Conservation (phyloP, 1,139 yeast genomes). For the Sugiyamaella novakii region DNA sequence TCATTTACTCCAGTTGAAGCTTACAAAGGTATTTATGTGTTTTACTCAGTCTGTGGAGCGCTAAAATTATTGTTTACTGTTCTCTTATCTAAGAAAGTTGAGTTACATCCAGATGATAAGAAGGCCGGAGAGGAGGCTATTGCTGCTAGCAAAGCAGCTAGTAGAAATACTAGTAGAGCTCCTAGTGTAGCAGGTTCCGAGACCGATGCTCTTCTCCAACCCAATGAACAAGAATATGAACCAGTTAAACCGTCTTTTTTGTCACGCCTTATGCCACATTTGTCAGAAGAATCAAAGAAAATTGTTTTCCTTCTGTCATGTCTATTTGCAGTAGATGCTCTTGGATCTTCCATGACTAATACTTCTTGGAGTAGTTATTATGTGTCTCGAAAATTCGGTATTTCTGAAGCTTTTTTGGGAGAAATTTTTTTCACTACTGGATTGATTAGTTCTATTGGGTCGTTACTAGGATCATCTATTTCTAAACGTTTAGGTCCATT, state of each 20-base stretch:
- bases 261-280: constrained; percentile 29
- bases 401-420: constrained; percentile 43
- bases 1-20: constrained; percentile 46
- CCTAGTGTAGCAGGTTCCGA: constrained; percentile 15
- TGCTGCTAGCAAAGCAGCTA: constrained; percentile 4
- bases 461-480: constrained; percentile 67
- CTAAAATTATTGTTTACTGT: constrained; percentile 58
- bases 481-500: constrained; percentile 73
- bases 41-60: constrained; percentile 58
- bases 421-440: constrained; percentile 61
- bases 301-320: constrained; percentile 46
- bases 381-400: constrained; percentile 44
- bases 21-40: constrained; percentile 57
- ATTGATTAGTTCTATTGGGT: constrained; percentile 56
- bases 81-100: constrained; percentile 59
- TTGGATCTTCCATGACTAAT: constrained; percentile 81
- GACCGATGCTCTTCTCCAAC: constrained; percentile 20
- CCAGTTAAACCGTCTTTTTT: constrained; percentile 3
- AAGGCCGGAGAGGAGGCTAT: constrained; percentile 19
- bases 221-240: neutral
- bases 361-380: constrained; percentile 81
- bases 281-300: constrained; percentile 32
- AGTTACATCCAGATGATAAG: constrained; percentile 37
- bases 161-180: constrained; percentile 1
- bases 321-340: constrained; percentile 67